Percentiles rank a stretch among this genome's conserved stretches.
Evolutionary conservation across 345 rosid genomes (phyloP).

Genomic region (Cardamine occulta): DNA sequence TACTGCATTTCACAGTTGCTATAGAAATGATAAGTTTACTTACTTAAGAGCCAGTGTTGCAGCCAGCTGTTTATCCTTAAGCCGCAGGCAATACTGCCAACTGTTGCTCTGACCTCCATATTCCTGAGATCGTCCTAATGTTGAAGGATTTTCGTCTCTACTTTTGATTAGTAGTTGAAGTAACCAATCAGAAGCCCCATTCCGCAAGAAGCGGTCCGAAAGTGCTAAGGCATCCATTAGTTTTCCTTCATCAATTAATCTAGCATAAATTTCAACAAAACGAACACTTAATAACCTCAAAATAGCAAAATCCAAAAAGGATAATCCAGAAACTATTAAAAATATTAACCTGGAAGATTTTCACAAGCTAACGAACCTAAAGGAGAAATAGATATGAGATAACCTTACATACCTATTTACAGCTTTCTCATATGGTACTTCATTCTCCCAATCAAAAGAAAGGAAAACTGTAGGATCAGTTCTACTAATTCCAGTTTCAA

Average conservation of each 20-base stretch:
- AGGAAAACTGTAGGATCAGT: conserved; percentile 72
- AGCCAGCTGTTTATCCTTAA: conserved; percentile 90
- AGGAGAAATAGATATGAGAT: conserved; percentile 21
- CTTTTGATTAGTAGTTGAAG: conserved; percentile 83
- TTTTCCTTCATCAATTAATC: conserved; percentile 89
- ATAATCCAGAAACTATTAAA: conserved; percentile 8
- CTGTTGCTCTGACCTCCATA: conserved; percentile 71
- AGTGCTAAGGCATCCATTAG: conserved; percentile 95
- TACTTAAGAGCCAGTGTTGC: conserved; percentile 91
- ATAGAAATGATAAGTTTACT: conserved; percentile 40
- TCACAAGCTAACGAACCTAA: conserved; percentile 14
- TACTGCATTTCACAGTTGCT: conserved; percentile 4
- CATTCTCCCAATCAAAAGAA: conserved; percentile 93
- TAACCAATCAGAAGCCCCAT: conserved; percentile 87
- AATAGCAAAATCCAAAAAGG: conserved; percentile 7
- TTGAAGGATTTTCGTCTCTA: conserved; percentile 65
- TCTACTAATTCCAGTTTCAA: conserved; percentile 53
- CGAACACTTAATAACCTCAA: conserved; percentile 19
- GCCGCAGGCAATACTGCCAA: conserved; percentile 97
- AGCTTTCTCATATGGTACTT: conserved; percentile 88
- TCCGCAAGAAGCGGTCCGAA: conserved; percentile 90
- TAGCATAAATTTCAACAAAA: conserved; percentile 40
- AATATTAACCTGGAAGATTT: neutral
- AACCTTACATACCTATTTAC: conserved; percentile 63
- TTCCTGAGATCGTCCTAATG: conserved; percentile 56